phyloP scores from a whole-genome alignment of 2,329 filamentous ascomycete genomes.

The Zymoseptoria passerinii region DNA sequence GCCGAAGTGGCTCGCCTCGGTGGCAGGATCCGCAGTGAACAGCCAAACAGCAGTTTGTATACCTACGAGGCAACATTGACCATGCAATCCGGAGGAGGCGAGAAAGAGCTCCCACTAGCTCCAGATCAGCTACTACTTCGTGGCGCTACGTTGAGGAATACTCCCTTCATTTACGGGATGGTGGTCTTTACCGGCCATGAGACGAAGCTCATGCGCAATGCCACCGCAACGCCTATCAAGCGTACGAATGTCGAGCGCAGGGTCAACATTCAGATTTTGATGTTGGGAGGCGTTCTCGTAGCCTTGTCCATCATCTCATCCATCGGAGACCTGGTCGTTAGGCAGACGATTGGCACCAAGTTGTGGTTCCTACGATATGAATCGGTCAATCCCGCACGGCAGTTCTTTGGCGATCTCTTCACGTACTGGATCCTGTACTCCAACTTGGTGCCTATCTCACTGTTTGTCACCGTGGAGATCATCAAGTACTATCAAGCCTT shows the following conservation, averaged over 20 bases:
- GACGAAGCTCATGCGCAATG: conserved; percentile 98
- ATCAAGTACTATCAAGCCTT: conserved; percentile 99
- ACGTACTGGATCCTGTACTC: conserved; percentile 99
- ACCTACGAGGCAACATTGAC: conserved; percentile 96
- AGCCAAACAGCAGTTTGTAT: conserved; percentile 96
- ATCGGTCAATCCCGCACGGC: conserved; percentile 54
- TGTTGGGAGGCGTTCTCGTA: conserved; percentile 77
- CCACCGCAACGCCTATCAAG: conserved; percentile 94
- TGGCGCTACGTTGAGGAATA: conserved; percentile 90
- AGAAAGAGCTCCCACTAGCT: conserved; percentile 82
- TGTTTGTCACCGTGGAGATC: conserved; percentile 94
- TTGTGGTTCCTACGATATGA: conserved; percentile 66
- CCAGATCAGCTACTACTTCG: conserved; percentile 89
- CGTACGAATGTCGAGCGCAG: conserved; percentile 90
- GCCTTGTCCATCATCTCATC: conserved; percentile 82
- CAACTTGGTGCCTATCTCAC: conserved; percentile 88
- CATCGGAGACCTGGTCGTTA: conserved; percentile 77
- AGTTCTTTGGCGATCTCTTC: conserved; percentile 89
- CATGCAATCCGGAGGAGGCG: conserved; percentile 79
- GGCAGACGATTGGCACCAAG: conserved; percentile 53
- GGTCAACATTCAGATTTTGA: conserved; percentile 86
- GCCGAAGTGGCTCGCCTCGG: conserved; percentile 77
- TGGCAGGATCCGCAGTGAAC: conserved; percentile 83
- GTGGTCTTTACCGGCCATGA: conserved; percentile 98
- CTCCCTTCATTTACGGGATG: conserved; percentile 90